These are phyloP conservation scores for Penicillium flavigenum DNA, from an alignment of 495 filamentous ascomycete genomes.

Conservation along the genomic window DNA sequence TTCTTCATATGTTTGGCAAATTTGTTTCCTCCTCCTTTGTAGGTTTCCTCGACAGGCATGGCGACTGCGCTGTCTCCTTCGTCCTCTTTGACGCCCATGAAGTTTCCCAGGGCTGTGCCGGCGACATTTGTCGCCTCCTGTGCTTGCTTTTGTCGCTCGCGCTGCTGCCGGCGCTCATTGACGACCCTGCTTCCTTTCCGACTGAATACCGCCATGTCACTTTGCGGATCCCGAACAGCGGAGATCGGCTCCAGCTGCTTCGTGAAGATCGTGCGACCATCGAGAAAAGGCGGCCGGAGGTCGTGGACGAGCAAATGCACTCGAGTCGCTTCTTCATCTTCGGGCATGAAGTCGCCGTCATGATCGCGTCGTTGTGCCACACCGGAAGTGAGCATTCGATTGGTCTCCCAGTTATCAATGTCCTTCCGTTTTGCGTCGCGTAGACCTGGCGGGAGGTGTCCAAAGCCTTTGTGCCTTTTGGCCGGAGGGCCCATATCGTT, in stretches of 20 bases:
- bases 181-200: slow-evolving; percentile 94
- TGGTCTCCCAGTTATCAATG: slow-evolving; percentile 96
- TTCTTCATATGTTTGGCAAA: slow-evolving; percentile 91
- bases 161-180: slow-evolving; percentile 83
- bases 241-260: slow-evolving; percentile 96
- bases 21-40: slow-evolving; percentile 65
- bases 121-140: slow-evolving; percentile 93
- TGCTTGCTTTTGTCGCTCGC: slow-evolving; percentile 91
- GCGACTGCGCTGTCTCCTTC: slow-evolving; percentile 86
- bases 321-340: slow-evolving; percentile 87
- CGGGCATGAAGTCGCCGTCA: slow-evolving; percentile 76
- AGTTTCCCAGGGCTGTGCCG: slow-evolving; percentile 86
- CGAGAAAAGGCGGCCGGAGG: slow-evolving; percentile 90
- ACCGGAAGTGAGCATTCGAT: slow-evolving; percentile 95
- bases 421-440: slow-evolving; percentile 77
- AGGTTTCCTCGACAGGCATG: slow-evolving; percentile 68
- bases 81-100: slow-evolving; percentile 94
- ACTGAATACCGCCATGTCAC: slow-evolving; percentile 98
- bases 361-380: slow-evolving; percentile 87
- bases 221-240: slow-evolving; percentile 89
- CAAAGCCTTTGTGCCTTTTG: slow-evolving; percentile 45
- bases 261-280: slow-evolving; percentile 93
- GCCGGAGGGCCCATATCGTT: slow-evolving; percentile 42
- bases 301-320: slow-evolving; percentile 94
- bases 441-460: slow-evolving; percentile 38